Evolutionary conservation across 2,329 filamentous ascomycete species (phyloP), one percentile per base, ranked within the genome.

Genomic region (Dothideomycetes sp.): DNA sequence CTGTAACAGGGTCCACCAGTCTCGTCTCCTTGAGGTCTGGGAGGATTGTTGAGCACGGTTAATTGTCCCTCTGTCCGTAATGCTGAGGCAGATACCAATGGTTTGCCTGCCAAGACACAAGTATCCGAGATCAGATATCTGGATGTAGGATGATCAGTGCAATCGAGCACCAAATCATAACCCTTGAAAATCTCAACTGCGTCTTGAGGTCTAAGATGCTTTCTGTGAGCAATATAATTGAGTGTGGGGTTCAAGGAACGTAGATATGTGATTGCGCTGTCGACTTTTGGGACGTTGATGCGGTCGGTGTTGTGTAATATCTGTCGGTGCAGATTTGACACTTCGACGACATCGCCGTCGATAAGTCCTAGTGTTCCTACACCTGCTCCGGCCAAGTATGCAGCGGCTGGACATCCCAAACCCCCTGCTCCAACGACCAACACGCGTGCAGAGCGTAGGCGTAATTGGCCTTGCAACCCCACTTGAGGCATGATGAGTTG

Each of bases 81-180:
- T 0, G 91, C 89, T 1, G 88, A 93, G 1, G 89, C 91, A 3
- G 87, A 94, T 10, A 96, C 76, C 12, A 98, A 73, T 0, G 85
- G 79, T 54, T 86, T 91, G 2, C 71, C 65, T 1, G 88, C 69
- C 4, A 94, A 68, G 8, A 95, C 82, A 51, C 86, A 93, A 12
- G 83, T 76, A 57, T 98, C 91, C 0, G 86, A 94, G 49, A 96
- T 84, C 32, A 96, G 74, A 59, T 98, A 96, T 30, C 91, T 83
- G 0, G 86, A 84, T 1, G 84, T 82, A 0, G 91, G 89, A 49
- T 89, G 87, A 61, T 98, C 91, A 8, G 89, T 96, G 59, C 91
- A 98, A 61, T 98, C 91, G 10, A 98, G 76, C 2, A 96, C 77
- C 1, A 95, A 51, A 52, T 94, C 85, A 56, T 94, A 96, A 4